Base-by-base conservation (phyloP, 805 yeast species). In the Hanseniaspora pseudoguilliermondii region DNA sequence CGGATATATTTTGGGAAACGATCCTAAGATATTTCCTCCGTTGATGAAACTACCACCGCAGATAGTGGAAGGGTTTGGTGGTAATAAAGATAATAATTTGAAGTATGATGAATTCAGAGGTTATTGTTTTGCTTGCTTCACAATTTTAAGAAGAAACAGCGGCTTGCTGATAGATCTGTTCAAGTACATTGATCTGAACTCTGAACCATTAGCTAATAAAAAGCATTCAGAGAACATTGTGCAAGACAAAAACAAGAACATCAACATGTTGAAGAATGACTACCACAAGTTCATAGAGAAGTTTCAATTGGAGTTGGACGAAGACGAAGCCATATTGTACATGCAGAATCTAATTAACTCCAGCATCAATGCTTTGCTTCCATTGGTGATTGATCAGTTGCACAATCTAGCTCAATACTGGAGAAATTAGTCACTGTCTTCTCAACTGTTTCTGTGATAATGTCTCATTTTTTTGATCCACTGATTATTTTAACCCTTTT, bases 11-110 rank as follows among this genome's bases (percentile, higher is more conserved):
- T 72, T 93, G 55, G 99, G 99, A 0, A 83, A 90, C 54, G 99
- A 93, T 67, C 99, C 99, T 2, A 93, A 93, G 67, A 97, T 97
- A 15, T 93, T 93, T 70, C 97, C 99, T 15, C 99, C 99, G 1
- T 75, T 91, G 71, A 93, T 93, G 97, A 93, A 93, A 65, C 72
- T 93, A 40, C 98, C 98, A 0, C 93, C 93, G 43, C 98, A 93
- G 69, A 84, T 93, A 18, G 86, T 93, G 43, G 98, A 93, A 61
- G 97, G 97, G 0, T 93, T 93, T 88, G 99, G 99, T 1, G 98
- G 97, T 1, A 77, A 87, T 51, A 53, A 53, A 27, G 50, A 53
- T 18, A 76, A 78, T 59, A 88, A 91, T 51, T 85, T 84, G 44
- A 90, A 91, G 66, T 93, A 86, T 68, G 81, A 82, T 60, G 80